These are phyloP conservation scores for Auriscalpium microsporum DNA, from an alignment of 768 basidiomycete genomes.

Conservation along the genomic window DNA sequence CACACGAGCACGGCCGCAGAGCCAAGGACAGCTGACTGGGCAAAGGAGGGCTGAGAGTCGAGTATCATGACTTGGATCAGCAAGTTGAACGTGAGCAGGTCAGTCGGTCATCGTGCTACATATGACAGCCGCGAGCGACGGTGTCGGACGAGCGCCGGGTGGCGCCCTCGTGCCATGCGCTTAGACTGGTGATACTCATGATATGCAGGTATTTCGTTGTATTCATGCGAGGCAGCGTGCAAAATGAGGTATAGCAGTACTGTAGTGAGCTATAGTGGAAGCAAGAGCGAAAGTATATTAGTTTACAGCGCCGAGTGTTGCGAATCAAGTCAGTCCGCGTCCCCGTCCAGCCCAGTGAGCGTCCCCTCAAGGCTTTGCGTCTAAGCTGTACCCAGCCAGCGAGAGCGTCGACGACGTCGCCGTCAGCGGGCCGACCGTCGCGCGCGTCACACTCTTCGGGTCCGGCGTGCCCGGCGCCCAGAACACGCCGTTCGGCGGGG, in stretches of 20 bases:
- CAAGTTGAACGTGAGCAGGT: too few species aligned
- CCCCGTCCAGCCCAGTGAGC: not conserved
- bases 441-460: slow-evolving; percentile 5
- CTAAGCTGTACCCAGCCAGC: slow-evolving; percentile 13
- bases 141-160: too few species aligned
- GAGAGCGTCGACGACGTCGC: slow-evolving; percentile 10
- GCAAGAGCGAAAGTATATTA: not conserved
- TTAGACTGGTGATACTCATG: too few species aligned
- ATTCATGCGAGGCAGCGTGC: too few species aligned
- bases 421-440: slow-evolving; percentile 9
- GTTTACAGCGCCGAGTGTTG: not conserved
- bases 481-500: slow-evolving; percentile 9
- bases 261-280: slow-evolving; percentile 3
- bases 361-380: slow-evolving; percentile 9
- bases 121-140: too few species aligned
- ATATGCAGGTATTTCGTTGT: too few species aligned
- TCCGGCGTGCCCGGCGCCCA: slow-evolving; percentile 13
- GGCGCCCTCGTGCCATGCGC: too few species aligned
- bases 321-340: not conserved
- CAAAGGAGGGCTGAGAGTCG: too few species aligned
- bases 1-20: too few species aligned
- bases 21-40: too few species aligned
- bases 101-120: too few species aligned
- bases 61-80: too few species aligned
- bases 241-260: slow-evolving; percentile 6